A percentile compares a stretch with the other conserved stretches of the same genome.
Conservation (phyloP, 2,329 filamentous ascomycete species). For the Calonectria pteridis region DNA sequence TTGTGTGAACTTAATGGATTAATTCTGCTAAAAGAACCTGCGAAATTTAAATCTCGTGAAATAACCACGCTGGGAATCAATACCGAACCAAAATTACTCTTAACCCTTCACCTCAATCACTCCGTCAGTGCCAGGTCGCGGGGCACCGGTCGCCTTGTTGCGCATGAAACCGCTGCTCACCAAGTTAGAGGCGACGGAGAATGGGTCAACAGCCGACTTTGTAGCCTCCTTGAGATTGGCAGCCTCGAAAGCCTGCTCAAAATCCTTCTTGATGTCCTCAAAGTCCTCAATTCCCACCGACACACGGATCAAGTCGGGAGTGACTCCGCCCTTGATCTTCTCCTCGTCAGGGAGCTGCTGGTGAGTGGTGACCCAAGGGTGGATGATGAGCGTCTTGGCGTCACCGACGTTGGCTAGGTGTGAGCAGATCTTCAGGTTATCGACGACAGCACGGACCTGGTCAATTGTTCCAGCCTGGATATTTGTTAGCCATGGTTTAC, state of each 20-base stretch:
- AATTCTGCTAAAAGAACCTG: not conserved
- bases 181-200: not conserved
- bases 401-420: slow-evolving; percentile 78
- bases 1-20: not conserved
- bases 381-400: slow-evolving; percentile 78
- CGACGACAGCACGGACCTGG: slow-evolving; percentile 74
- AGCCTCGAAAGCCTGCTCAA: slow-evolving; percentile 63
- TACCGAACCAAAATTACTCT: not conserved
- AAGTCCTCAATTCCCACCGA: slow-evolving; percentile 71
- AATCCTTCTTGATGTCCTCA: slow-evolving; percentile 79
- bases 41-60: not conserved
- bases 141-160: slow-evolving; percentile 3
- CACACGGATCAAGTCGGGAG: slow-evolving; percentile 50
- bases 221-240: not conserved
- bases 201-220: not conserved
- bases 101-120: not conserved
- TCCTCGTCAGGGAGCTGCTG: slow-evolving; percentile 77
- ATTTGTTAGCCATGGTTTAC: not conserved
- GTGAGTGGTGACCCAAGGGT: slow-evolving; percentile 80
- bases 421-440: slow-evolving; percentile 79
- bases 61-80: not conserved
- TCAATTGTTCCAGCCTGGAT: slow-evolving; percentile 37
- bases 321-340: slow-evolving; percentile 74
- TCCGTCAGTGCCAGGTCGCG: slow-evolving; percentile 1
- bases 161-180: slow-evolving; percentile 6